Conservation (phyloP, 768 basidiomycete species). For the Russula griseocarnosa region DNA sequence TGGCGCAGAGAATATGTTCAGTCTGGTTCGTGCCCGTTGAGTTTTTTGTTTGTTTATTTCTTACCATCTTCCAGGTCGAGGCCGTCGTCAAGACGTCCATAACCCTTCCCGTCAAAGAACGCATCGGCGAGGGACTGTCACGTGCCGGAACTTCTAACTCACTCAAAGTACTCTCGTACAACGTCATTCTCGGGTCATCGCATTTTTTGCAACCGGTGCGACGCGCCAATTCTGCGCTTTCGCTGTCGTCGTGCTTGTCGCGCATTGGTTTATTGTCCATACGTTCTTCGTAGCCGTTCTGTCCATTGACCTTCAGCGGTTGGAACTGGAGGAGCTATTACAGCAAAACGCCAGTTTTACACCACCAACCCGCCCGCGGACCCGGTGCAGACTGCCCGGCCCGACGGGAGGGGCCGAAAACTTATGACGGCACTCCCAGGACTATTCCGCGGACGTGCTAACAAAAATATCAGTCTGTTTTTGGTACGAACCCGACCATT, state of each 20-base stretch:
- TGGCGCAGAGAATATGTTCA: slow-evolving; percentile 97
- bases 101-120: slow-evolving; percentile 83
- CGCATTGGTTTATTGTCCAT: slow-evolving; percentile 96
- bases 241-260: slow-evolving; percentile 89
- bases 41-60: slow-evolving; percentile 28
- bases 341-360: slow-evolving; percentile 61
- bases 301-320: slow-evolving; percentile 90
- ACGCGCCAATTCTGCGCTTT: slow-evolving; percentile 92
- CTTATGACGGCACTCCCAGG: slow-evolving; percentile 42
- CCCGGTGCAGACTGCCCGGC: slow-evolving; percentile 22
- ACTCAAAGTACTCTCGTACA: slow-evolving; percentile 86
- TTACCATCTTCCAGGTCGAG: slow-evolving; percentile 56
- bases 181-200: slow-evolving; percentile 73
- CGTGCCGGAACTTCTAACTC: slow-evolving; percentile 89
- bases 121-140: slow-evolving; percentile 87
- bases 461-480: slow-evolving; percentile 75
- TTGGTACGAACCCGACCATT: slow-evolving; percentile 46
- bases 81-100: slow-evolving; percentile 82
- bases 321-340: slow-evolving; percentile 89
- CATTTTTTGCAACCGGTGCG: slow-evolving; percentile 68
- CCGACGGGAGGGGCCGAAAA: slow-evolving; percentile 45
- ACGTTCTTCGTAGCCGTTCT: slow-evolving; percentile 94
- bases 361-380: slow-evolving; percentile 38
- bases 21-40: slow-evolving; percentile 54
- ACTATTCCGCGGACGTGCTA: slow-evolving; percentile 60